Evolutionary conservation across 2,329 filamentous ascomycete genomes (phyloP).

Genomic region (Ascochyta rabiei): DNA sequence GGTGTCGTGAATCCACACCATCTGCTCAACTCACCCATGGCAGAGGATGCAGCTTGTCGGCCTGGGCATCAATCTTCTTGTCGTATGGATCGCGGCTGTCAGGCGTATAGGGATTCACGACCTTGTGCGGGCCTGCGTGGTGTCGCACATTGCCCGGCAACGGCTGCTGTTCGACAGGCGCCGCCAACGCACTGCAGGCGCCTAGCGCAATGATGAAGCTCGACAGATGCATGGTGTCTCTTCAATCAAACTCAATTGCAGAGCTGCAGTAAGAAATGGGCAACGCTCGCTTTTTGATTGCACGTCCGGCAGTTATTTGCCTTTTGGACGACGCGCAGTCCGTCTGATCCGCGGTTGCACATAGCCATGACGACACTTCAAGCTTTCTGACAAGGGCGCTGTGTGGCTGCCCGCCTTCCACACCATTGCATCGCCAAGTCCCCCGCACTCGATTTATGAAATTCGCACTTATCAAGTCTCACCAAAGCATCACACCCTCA

Average conservation of each 20-base stretch:
- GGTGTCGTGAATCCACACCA: slow-evolving; percentile 1
- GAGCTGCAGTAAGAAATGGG: background rate
- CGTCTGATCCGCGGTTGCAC: slow-evolving; percentile 6
- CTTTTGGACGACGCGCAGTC: background rate
- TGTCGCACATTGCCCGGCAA: slow-evolving; percentile 36
- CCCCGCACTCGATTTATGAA: slow-evolving; percentile 21
- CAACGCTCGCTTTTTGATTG: slow-evolving; percentile 2
- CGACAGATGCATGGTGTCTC: slow-evolving; percentile 36
- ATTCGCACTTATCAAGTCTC: slow-evolving; percentile 18
- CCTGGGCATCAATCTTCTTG: slow-evolving; percentile 65
- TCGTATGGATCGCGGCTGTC: slow-evolving; percentile 67
- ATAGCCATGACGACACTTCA: slow-evolving; percentile 51
- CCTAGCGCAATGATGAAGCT: slow-evolving; percentile 38
- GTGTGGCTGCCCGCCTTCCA: slow-evolving; percentile 5
- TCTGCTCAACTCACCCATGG: slow-evolving; percentile 52
- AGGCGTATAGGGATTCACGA: slow-evolving; percentile 62
- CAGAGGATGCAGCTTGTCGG: slow-evolving; percentile 66
- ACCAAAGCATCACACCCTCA: slow-evolving; percentile 1
- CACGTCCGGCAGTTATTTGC: slow-evolving; percentile 2
- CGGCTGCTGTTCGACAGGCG: slow-evolving; percentile 48
- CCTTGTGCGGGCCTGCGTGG: slow-evolving; percentile 33
- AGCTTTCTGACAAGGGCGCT: slow-evolving; percentile 22
- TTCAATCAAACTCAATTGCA: slow-evolving; percentile 26
- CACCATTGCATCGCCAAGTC: slow-evolving; percentile 9
- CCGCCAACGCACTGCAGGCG: slow-evolving; percentile 33